Base-by-base conservation (phyloP, 371 early-diverging fungal genomes). In the Smittium mucronatum region DNA sequence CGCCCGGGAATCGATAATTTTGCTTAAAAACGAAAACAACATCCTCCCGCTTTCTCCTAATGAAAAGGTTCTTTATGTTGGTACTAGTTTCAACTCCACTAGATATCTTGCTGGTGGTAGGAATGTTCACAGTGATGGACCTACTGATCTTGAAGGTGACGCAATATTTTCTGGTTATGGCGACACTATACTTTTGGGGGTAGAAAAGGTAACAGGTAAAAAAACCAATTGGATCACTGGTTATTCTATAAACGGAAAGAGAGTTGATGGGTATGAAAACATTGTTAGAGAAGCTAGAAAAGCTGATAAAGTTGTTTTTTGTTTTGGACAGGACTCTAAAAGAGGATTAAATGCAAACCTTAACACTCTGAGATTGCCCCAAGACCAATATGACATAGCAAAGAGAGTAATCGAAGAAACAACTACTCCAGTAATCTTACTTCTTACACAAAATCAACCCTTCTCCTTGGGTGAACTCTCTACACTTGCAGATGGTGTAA, bases 371-470 rank as follows among this genome's bases (percentile, higher is more conserved):
- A 72, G 70, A 21, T 72, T 87, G 25, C 81, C 84, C 21, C 60
- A 68, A 32, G 83, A 83, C 0, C 87, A 86, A 63, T 73, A 85
- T 16, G 76, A 80, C n/a, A 63, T 79, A 15, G 67, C 75, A 8
- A 70, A 81, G 21, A 57, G 75, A 21, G 73, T 75, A 25, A 73
- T 78, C 36, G 70, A 71, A 0, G 70, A 63, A 0, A 59, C 76
- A 0, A 68, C 75, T 2, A 83, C 80, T 63, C 81, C 81, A 1
- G 58, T 85, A 25, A 72, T 85, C 1, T 76, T 84, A 1, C 80
- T 87, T 2, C 75, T 88, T 0, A 78, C 85, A 8, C 83, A 86
- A 65, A 86, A 86, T 2, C 82, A 87, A 15, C 87, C 87, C 1
- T 80, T 87, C 69, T 78, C 78, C 1, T 68, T 88, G 1, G 77